phyloP scores from a whole-genome alignment of 345 rosid species.

The Trapa bicornis region DNA sequence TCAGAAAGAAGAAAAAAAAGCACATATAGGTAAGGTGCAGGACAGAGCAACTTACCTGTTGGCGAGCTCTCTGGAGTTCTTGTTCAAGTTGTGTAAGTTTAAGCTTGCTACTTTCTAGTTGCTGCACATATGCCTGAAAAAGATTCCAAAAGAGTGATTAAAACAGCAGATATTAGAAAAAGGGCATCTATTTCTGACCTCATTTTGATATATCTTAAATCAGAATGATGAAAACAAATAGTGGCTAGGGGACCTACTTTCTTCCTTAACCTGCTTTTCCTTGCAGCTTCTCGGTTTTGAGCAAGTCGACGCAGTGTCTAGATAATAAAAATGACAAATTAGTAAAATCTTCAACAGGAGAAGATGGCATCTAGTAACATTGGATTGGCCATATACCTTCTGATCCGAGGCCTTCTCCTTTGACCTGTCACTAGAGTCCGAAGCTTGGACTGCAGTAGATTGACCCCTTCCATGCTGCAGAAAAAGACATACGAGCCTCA shows the following conservation, averaged over 20 bases:
- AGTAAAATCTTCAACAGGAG: constrained; percentile 2
- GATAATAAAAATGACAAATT: constrained; percentile 7
- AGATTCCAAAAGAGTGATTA: constrained; percentile 4
- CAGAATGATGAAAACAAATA: background rate
- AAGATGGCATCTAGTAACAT: background rate
- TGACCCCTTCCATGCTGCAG: constrained; percentile 65
- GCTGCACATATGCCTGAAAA: constrained; percentile 84
- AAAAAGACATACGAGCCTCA: constrained; percentile 8
- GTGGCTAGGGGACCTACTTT: constrained; percentile 29
- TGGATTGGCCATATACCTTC: constrained; percentile 36
- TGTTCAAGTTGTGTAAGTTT: constrained; percentile 85
- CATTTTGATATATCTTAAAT: background rate
- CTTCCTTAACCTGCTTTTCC: constrained; percentile 91
- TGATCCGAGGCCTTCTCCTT: constrained; percentile 75
- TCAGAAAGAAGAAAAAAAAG: too few species aligned
- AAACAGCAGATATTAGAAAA: background rate
- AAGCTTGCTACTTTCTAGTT: constrained; percentile 81
- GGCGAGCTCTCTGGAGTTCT: constrained; percentile 91
- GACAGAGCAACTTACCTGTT: constrained; percentile 43
- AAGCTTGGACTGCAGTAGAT: constrained; percentile 28
- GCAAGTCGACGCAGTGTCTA: constrained; percentile 94
- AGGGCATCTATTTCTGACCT: background rate
- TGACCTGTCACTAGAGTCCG: constrained; percentile 86
- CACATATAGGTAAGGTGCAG: too few species aligned
- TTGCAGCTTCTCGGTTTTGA: constrained; percentile 98